These are phyloP conservation scores for Colletotrichum siamense DNA, from an alignment of 2,329 filamentous ascomycete genomes.

Conservation along the genomic window DNA sequence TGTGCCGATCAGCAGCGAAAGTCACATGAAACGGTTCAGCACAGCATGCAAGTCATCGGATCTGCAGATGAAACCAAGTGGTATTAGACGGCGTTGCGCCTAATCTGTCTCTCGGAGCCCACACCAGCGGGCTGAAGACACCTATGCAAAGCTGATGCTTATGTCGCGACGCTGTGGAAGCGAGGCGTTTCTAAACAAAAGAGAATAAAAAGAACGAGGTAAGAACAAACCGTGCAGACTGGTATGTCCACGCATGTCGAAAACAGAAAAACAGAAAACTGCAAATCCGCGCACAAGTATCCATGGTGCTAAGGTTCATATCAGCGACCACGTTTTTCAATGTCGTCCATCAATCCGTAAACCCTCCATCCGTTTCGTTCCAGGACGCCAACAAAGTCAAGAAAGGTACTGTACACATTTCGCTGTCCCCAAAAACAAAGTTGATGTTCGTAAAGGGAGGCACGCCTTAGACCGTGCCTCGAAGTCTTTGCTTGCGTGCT, in stretches of 20 bases:
- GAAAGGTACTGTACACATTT: conserved; percentile 16
- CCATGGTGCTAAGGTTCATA: conserved; percentile 27
- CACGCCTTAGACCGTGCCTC: conserved; percentile 49
- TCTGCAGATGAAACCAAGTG: not conserved
- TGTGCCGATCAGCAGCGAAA: not conserved
- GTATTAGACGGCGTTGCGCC: conserved; percentile 10
- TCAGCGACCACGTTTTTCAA: conserved; percentile 23
- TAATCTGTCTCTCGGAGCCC: not conserved
- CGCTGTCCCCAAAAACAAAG: conserved; percentile 17
- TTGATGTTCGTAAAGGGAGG: not conserved
- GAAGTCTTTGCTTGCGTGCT: conserved; percentile 69
- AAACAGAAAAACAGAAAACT: conserved; percentile 5
- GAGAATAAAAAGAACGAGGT: not conserved
- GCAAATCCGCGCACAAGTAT: conserved; percentile 18
- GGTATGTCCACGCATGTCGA: conserved; percentile 15
- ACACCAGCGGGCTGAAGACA: not conserved
- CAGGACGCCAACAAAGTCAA: conserved; percentile 18
- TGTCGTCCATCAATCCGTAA: conserved; percentile 20
- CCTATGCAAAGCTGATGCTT: conserved; percentile 12
- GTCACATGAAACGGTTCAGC: not conserved
- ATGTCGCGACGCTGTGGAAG: not conserved
- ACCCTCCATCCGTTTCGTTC: conserved; percentile 13
- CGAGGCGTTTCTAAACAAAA: conserved; percentile 15
- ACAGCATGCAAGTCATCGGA: not conserved
- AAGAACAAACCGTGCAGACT: not conserved